Evolutionary conservation across 805 yeast genomes (phyloP).

Genomic region (Candida gorgasii): DNA sequence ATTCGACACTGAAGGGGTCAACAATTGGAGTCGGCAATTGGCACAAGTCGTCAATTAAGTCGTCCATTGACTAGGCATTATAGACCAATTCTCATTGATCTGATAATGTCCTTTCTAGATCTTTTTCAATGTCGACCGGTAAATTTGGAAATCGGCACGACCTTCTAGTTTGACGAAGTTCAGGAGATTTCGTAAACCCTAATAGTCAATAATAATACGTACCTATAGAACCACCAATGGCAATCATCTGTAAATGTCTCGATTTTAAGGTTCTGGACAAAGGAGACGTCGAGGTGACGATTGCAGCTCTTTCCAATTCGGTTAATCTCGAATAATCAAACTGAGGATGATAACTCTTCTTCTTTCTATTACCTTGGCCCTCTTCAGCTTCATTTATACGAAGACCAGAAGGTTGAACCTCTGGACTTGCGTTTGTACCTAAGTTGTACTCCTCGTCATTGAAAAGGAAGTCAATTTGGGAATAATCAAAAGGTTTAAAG

Average conservation of each 20-base stretch:
- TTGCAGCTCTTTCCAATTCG: constrained; percentile 34
- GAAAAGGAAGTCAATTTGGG: constrained; percentile 19
- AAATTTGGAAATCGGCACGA: too few relatives aligned
- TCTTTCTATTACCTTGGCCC: constrained; percentile 4
- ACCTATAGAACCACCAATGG: constrained; percentile 26
- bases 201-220: constrained; percentile 1
- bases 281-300: constrained; percentile 34
- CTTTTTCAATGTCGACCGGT: too few relatives aligned
- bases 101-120: too few relatives aligned
- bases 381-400: constrained; percentile 11
- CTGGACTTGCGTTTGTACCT: neutral
- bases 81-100: too few relatives aligned
- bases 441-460: constrained; percentile 13
- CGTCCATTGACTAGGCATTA: neutral
- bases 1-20: too few relatives aligned
- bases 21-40: too few relatives aligned
- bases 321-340: constrained; percentile 28
- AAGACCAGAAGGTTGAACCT: neutral
- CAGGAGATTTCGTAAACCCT: neutral
- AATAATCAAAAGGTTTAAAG: constrained; percentile 30
- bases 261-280: constrained; percentile 24
- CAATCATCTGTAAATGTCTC: constrained; percentile 22
- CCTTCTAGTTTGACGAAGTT: too few relatives aligned
- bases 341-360: constrained; percentile 20
- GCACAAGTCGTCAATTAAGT: too few relatives aligned